Base-by-base conservation (phyloP, 768 basidiomycete genomes). In the Saitozyma sp. region DNA sequence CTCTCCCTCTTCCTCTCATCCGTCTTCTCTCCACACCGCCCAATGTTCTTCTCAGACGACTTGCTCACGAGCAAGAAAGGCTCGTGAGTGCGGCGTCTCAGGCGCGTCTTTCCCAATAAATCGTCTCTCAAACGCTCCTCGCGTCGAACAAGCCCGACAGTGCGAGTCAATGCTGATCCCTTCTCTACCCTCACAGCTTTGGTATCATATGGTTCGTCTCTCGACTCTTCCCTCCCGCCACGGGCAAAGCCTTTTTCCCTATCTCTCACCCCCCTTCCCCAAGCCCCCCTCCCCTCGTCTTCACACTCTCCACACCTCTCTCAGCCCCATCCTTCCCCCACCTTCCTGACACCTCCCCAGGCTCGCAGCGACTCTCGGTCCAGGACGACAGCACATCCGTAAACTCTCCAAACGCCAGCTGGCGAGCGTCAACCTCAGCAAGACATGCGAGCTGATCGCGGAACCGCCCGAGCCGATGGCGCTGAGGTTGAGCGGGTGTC, bases 281-380 rank as follows among this genome's bases (percentile, higher is more conserved):
- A n/a, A n/a, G n/a, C n/a, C n/a, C n/a, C n/a, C 16, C 11, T 51
- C 17, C 37, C 2, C 29, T 54, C 38, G 19, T 8, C 43, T 6
- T 57, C 56, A 13, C 42, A 16, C 5, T 3, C 10, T 17, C 4
- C 13, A 14, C 17, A 11, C 51, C 20, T 45, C 17, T 37, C n/a
- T 54, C 39, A 9, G 29, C 9, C n/a, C 10, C 29, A 5, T 29
- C 29, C 2, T 2, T 29, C 9, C 48, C 17, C 14, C 3, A 38
- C 55, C 42, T n/a, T 19, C 42, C 58, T 64, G 53, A 56, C 54
- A 11, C 45, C 6, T 9, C 19, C 20, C 17, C 62, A 95, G 92
- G 92, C 86, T 95, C 20, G 91, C 91, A 8, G 92, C 92, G 1
- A 95, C 92, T 1, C 82, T 94, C 20, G 92, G 92, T 48, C 87